Conservation (phyloP, 176 grass and related monocot species). For the Lolium perenne region DNA sequence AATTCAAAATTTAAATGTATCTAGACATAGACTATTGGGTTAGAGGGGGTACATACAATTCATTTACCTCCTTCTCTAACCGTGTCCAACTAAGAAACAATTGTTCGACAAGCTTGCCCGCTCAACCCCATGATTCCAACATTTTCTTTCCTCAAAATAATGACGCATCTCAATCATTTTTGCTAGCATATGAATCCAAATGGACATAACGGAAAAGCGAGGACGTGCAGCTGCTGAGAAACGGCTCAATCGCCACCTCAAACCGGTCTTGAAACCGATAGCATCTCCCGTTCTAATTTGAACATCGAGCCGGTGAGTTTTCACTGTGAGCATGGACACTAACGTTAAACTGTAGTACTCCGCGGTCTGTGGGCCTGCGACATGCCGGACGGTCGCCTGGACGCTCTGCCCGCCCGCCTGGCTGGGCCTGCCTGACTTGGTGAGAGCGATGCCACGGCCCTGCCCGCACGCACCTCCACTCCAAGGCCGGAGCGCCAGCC, state of each 20-base stretch:
- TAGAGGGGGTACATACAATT: too few species aligned
- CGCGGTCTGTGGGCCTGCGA: constrained; percentile 34
- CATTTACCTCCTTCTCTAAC: too few species aligned
- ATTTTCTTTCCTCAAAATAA: too few species aligned
- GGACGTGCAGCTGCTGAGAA: neutral
- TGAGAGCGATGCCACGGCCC: neutral
- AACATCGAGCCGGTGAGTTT: neutral
- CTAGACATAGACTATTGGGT: too few species aligned
- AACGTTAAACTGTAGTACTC: constrained; percentile 15
- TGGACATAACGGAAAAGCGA: too few species aligned
- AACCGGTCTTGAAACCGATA: neutral
- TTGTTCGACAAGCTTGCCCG: too few species aligned
- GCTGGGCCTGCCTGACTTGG: neutral
- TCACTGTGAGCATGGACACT: neutral
- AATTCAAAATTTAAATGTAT: too few species aligned
- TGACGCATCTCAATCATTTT: too few species aligned
- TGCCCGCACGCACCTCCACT: neutral
- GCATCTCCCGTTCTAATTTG: neutral
- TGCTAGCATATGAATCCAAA: too few species aligned
- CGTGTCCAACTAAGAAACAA: too few species aligned
- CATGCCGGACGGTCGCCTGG: constrained; percentile 29
- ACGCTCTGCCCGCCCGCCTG: neutral
- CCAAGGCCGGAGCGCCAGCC: neutral
- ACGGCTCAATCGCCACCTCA: neutral
- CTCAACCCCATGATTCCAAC: too few species aligned